A percentile compares a stretch with the other conserved stretches of the same genome.
Conservation (phyloP, 2,329 filamentous ascomycete species). For the Cephalotrichum gorgonifer region DNA sequence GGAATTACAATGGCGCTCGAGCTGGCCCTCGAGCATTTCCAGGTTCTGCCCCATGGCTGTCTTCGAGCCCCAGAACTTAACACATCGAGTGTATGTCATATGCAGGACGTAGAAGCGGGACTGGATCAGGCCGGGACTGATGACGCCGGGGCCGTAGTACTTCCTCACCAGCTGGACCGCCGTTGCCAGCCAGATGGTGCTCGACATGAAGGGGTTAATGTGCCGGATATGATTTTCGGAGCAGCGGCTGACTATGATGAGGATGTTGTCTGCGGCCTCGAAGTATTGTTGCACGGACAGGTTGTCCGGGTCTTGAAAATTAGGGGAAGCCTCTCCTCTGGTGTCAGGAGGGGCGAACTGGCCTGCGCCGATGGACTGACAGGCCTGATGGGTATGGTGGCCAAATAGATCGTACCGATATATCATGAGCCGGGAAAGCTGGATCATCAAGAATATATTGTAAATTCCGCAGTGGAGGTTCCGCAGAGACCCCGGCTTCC, state of each 20-base stretch:
- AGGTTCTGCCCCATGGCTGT: conserved; percentile 16
- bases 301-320: background rate
- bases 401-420: conserved; percentile 19
- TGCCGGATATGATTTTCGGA: conserved; percentile 15
- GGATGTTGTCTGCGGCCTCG: conserved; percentile 17
- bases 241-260: conserved; percentile 16
- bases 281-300: conserved; percentile 16
- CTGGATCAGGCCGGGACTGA: conserved; percentile 7
- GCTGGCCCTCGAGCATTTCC: conserved; percentile 13
- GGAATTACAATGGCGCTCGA: conserved; percentile 8
- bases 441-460: conserved; percentile 21
- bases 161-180: conserved; percentile 16
- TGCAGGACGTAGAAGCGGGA: conserved; percentile 9
- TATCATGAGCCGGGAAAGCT: conserved; percentile 22
- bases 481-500: conserved; percentile 8
- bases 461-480: conserved; percentile 19
- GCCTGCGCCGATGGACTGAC: background rate
- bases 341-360: background rate
- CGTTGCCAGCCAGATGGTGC: conserved; percentile 20
- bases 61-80: conserved; percentile 16
- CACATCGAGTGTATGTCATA: conserved; percentile 15
- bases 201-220: conserved; percentile 21
- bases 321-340: background rate
- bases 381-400: conserved; percentile 4
- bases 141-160: background rate